A percentile compares a stretch with the other conserved stretches of the same genome.
phyloP scores from a whole-genome alignment of 306 rosid genomes.

The Prunus campanulata region DNA sequence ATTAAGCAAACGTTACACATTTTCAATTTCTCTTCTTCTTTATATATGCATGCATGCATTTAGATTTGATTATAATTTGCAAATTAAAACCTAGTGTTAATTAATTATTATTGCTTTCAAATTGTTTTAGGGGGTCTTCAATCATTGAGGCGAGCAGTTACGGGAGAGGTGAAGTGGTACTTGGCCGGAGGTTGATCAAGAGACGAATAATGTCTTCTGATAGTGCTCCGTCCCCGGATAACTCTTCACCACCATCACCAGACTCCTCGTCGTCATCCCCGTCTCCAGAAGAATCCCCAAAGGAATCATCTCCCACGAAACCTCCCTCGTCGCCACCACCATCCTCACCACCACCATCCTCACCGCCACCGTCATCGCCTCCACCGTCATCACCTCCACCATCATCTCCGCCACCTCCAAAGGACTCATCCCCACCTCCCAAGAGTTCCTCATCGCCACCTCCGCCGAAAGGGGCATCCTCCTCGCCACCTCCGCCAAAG shows the following conservation, averaged over 20 bases:
- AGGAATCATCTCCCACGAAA: neutral
- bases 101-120: neutral
- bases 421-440: neutral
- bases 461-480: neutral
- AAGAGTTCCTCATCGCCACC: conserved; percentile 4
- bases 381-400: conserved; percentile 10
- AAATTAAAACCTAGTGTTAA: neutral
- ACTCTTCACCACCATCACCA: conserved; percentile 14
- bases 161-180: conserved; percentile 32
- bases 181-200: conserved; percentile 40
- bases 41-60: neutral
- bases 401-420: neutral
- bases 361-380: neutral
- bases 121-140: conserved; percentile 33
- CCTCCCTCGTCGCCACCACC: conserved; percentile 9
- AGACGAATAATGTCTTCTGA: conserved; percentile 47
- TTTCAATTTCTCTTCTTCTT: neutral
- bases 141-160: conserved; percentile 30
- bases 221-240: conserved; percentile 28
- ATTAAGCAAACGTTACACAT: neutral
- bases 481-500: conserved; percentile 7
- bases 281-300: neutral
- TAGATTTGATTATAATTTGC: too few species aligned
- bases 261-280: neutral
- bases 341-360: conserved; percentile 14